Base-by-base conservation (phyloP, 2,329 filamentous ascomycete genomes). In the Fusarium udum region DNA sequence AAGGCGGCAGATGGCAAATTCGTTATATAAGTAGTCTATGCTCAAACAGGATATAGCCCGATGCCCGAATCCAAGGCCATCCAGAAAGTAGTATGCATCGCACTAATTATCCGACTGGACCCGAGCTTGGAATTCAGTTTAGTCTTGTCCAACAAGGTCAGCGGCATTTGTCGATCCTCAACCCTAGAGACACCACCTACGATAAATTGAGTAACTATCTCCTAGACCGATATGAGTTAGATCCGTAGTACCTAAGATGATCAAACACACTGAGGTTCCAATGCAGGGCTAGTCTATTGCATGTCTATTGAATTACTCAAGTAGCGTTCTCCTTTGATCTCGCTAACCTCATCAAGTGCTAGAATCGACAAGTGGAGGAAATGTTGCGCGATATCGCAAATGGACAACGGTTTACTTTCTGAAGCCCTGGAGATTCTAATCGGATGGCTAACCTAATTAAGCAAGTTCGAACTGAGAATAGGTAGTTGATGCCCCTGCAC, bases 301-400 rank as follows among this genome's bases (percentile, higher is more conserved):
- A 24, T 24, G 9, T 40, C 8, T n/a, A 15, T 40, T 10, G 8
- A 9, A n/a, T 3, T n/a, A 10, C 39, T 40, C 8, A n/a, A n/a
- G 22, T 16, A 16, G 40, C n/a, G 12, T 40, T 22, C 20, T 22
- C 37, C 12, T 22, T n/a, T 40, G 22, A 15, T n/a, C 39, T n/a
- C 22, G 22, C 22, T 15, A 15, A 4, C 39, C 13, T n/a, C 22
- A 4, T n/a, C 7, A 6, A 0, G 22, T 40, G 14, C 12, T 1
- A 2, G 12, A 40, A 40, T 40, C 20, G 37, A 40, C 20, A 39
- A 22, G 20, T 39, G 7, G 22, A 13, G 11, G 12, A 13, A 22
- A 39, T 20, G 12, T 13, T 4, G 12, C 3, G 12, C 22, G 20
- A 14, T 22, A 13, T 8, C 7, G 11, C 22, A 8, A n/a, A n/a